A percentile compares a stretch with the other conserved stretches of the same genome.
These are phyloP conservation scores for Gaultheria prostrata DNA, from an alignment of 148 eudicot genomes.

Conservation along the genomic window DNA sequence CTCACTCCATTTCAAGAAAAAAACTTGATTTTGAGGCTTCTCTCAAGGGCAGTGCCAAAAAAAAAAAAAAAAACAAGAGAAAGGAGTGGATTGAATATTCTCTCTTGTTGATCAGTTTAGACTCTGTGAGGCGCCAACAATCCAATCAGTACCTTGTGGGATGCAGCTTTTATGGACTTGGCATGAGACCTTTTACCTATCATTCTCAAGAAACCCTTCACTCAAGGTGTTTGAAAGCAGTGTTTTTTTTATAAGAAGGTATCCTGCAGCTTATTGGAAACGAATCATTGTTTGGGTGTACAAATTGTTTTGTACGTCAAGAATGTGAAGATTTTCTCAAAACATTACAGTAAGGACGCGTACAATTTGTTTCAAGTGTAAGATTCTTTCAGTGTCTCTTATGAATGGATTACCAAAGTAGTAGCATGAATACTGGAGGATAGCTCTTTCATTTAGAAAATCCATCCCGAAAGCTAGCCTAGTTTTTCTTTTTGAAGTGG, in stretches of 20 bases:
- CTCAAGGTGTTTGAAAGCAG: background rate
- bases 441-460: background rate
- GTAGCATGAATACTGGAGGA: background rate
- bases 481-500: background rate
- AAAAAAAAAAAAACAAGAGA: too few relatives aligned
- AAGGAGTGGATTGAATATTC: background rate
- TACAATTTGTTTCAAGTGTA: background rate
- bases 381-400: background rate
- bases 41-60: background rate
- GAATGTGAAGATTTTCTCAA: background rate
- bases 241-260: background rate
- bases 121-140: background rate
- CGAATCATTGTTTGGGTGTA: background rate
- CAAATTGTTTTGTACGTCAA: background rate
- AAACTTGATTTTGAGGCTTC: conserved; percentile 17
- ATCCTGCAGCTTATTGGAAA: background rate
- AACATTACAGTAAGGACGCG: background rate
- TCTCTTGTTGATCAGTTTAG: background rate
- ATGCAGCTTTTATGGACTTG: conserved; percentile 1
- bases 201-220: background rate
- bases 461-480: background rate
- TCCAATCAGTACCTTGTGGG: background rate
- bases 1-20: conserved; percentile 67
- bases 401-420: background rate
- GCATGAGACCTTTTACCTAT: background rate